A percentile compares a stretch with the other conserved stretches of the same genome.
These are phyloP conservation scores for Penicillium sp. DNA, from an alignment of 2,329 filamentous ascomycete species.

Conservation along the genomic window DNA sequence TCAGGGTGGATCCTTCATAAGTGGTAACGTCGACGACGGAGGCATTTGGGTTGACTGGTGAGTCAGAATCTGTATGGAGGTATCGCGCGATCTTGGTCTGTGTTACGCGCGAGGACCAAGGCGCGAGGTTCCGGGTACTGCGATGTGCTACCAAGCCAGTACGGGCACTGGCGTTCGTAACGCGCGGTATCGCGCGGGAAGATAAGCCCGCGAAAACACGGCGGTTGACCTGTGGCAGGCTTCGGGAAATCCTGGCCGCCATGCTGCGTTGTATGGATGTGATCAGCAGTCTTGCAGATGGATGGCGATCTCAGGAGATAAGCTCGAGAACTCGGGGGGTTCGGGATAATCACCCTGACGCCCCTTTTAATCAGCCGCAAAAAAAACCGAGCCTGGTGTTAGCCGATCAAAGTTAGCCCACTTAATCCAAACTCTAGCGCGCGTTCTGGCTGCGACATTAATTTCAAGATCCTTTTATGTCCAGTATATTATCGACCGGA, in stretches of 20 bases:
- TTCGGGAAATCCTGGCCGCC: slow-evolving; percentile 5
- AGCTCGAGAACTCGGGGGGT: background rate
- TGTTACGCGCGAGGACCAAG: background rate
- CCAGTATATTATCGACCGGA: background rate
- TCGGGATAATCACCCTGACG: too few species aligned
- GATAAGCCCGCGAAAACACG: background rate
- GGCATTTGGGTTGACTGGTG: background rate
- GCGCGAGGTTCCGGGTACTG: background rate
- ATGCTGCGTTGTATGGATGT: background rate
- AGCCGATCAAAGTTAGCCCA: too few species aligned
- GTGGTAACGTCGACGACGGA: background rate
- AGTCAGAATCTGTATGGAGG: slow-evolving; percentile 5
- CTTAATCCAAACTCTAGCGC: too few species aligned
- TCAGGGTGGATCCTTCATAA: slow-evolving; percentile 3
- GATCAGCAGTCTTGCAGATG: background rate
- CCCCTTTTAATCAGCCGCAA: too few species aligned
- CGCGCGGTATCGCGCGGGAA: background rate
- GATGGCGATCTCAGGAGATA: slow-evolving; percentile 1
- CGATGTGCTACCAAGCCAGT: background rate
- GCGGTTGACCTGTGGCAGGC: slow-evolving; percentile 5
- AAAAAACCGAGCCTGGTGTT: too few species aligned
- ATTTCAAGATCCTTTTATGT: too few species aligned
- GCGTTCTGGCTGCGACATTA: too few species aligned
- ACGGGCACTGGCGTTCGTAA: background rate
- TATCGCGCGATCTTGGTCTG: slow-evolving; percentile 1